A percentile compares a stretch with the other conserved stretches of the same genome.
phyloP scores from a whole-genome alignment of 306 rosid species.

The Sechiopsis laciniata region DNA sequence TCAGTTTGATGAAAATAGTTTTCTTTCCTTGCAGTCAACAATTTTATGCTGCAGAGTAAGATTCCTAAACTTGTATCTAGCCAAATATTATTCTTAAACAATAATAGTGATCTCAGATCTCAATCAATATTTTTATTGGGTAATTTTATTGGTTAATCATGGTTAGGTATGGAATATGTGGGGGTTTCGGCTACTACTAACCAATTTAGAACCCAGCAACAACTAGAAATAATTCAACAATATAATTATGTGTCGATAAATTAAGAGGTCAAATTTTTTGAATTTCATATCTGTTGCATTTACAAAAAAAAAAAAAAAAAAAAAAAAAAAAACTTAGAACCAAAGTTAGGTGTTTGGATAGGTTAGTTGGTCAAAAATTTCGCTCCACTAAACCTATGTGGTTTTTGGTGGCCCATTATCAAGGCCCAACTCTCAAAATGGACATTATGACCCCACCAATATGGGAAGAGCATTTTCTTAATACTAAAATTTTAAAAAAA shows the following conservation, averaged over 20 bases:
- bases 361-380: not conserved
- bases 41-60: too few species aligned
- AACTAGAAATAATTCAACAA: too few species aligned
- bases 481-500: not conserved
- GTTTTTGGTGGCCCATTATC: not conserved
- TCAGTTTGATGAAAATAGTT: too few species aligned
- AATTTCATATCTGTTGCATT: too few species aligned
- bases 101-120: not conserved
- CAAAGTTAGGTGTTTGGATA: not conserved
- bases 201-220: not conserved
- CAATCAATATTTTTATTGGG: not conserved
- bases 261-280: too few species aligned
- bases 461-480: not conserved
- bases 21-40: too few species aligned
- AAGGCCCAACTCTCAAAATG: not conserved
- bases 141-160: conserved; percentile 3
- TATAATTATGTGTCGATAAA: too few species aligned
- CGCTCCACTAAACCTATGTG: not conserved
- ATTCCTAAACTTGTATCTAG: too few species aligned
- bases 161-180: not conserved
- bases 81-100: too few species aligned
- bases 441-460: not conserved
- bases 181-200: not conserved
- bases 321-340: too few species aligned
- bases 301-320: too few species aligned